Percentiles rank a stretch among this genome's conserved stretches.
Evolutionary conservation across 1,284 basidiomycete genomes (phyloP).

Genomic region (Butyriboletus appendiculatus): DNA sequence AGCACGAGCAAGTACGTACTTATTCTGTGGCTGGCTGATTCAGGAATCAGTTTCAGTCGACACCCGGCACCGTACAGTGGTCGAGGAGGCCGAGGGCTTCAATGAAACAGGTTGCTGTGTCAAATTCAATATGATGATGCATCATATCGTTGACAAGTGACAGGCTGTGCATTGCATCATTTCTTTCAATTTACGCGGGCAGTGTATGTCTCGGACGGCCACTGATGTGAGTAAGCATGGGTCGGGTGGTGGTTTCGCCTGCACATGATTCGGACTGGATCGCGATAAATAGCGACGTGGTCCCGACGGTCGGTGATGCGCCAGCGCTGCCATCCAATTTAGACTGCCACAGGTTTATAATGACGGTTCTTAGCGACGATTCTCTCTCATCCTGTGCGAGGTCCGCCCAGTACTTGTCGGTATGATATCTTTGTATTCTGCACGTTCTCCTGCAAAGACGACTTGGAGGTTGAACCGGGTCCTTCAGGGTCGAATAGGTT

Average conservation of each 20-base stretch:
- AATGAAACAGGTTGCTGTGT: background rate
- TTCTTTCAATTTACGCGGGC: slow-evolving; percentile 4
- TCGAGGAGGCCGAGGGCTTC: background rate
- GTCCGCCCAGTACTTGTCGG: background rate
- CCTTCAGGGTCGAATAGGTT: slow-evolving; percentile 3
- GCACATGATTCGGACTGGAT: background rate
- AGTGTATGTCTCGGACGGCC: background rate
- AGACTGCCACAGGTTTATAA: background rate
- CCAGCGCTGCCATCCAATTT: background rate
- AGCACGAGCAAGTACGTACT: slow-evolving; percentile 1
- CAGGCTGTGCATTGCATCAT: slow-evolving; percentile 4
- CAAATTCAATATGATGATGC: background rate
- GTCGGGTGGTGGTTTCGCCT: background rate
- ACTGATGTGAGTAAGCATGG: background rate
- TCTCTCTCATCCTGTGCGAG: background rate
- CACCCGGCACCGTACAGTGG: background rate
- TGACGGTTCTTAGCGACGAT: background rate
- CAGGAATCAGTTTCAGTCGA: background rate
- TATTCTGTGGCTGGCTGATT: background rate
- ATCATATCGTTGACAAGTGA: background rate
- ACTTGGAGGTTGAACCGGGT: too few species aligned
- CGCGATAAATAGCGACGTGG: background rate
- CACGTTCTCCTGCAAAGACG: background rate
- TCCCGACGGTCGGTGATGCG: background rate
- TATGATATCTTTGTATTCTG: background rate